Evolutionary conservation across 768 basidiomycete genomes (phyloP), one percentile per base, ranked within the genome.

Genomic region (Rhodotorula toruloides): DNA sequence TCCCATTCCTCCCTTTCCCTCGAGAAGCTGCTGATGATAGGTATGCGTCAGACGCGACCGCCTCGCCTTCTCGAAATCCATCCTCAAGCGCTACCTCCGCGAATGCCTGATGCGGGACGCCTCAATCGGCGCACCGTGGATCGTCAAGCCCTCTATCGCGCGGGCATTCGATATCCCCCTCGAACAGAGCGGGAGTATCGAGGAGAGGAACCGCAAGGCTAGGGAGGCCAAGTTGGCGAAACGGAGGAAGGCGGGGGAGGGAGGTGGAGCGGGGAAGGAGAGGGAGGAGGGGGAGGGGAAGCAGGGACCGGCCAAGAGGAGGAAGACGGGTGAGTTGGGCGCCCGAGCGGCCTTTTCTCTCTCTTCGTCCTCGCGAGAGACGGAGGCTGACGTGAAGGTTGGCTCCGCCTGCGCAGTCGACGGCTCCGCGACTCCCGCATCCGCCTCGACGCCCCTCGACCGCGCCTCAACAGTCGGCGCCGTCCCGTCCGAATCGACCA

Each of bases 41-140:
- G 40, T 11, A 42, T 12, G 21, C 40, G 40, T 42, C 72, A 97
- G 93, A 74, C 92, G 96, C 66, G 96, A 99, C 77, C 89, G 93
- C 58, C 82, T 94, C 27, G 86, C 91, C 27, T 98, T 98, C 79
- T 94, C 91, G 36, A 97, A 98, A 78, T 92, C 92, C 25, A 94
- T 98, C 73, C 84, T 99, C 36, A 90, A 92, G 70, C 87, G 92
- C 22, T 97, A 94, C 79, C 89, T 99, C 63, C 87, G 90, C 68
- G 96, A 98, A 75, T 94, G 91, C 73, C 88, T 99, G 4, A 88
- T 90, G 74, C 86, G 96, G 40, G 91, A 94, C 71, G 83, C 91
- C 22, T 88, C 90, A 14, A 87, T 94, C 34, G 91, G 91, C 13
- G 90, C 91, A 1, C 94, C 96, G 11, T 99, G 96, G 96, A 87